Evolutionary conservation across 208 protist genomes (phyloP), one percentile per base, ranked within the genome.

Genomic region (Trypanosoma caninum): DNA sequence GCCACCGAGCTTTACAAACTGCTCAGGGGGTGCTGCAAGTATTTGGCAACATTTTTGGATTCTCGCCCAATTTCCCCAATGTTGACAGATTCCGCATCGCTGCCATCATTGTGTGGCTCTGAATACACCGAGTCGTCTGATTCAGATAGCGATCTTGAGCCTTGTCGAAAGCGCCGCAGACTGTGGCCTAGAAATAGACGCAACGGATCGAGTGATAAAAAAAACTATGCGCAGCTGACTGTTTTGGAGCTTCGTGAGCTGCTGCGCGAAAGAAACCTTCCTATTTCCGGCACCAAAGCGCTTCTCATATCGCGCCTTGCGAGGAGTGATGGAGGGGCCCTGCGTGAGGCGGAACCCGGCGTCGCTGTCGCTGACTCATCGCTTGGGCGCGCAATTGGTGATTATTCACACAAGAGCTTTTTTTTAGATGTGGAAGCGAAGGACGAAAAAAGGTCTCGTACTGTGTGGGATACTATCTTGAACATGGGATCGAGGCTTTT

Each of bases 201-300:
- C 14, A 22, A 48, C 0, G 27, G 35, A 20, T 3, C 9, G 3
- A 10, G 13, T 25, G 7, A 11, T 38, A 9, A 30, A 10, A 23
- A 18, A 40, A 27, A 59, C 28, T 25, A 48, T 58, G 10, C 30
- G 54, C 30, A 44, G 33, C n/a, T 46, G 18, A 55, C 65, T 28
- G 59, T 74, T 65, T 33, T 35, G 2, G 23, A 53, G 48, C 48
- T 79, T 62, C 22, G 74, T 18, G 60, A 70, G 50, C 25, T 74
- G 6, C 57, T 89, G 46, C 72, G 72, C 9, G 48, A 61, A 13
- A 52, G 50, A 35, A 75, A 69, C 4, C 65, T 87, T 2, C 71
- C 81, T n/a, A 68, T 59, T 14, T 59, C 68, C 16, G 84, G 84
- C 8, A 68, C 73, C 51, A 92, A 92, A 57, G 61, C 59, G 0